Base-by-base conservation (phyloP, 2,329 filamentous ascomycete genomes). In the Bipolaris cookei region DNA sequence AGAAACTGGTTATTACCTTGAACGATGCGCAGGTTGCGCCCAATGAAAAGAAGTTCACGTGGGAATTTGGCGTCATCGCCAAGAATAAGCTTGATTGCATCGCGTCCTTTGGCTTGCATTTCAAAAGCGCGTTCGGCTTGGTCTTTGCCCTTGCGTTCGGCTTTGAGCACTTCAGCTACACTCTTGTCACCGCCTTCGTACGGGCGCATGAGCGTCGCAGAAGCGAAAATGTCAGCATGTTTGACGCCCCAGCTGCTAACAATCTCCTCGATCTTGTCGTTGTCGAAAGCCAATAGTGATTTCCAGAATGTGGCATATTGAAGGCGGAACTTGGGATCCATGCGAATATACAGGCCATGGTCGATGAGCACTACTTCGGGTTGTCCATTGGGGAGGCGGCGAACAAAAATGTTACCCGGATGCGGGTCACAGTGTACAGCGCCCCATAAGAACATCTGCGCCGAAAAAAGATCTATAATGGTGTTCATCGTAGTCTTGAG, bases 391-490 rank as follows among this genome's bases (percentile, higher is more conserved):
- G 92, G 90, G 14, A 91, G 82, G 7, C 95, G 89, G 7, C 95
- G 90, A 71, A 98, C 89, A 79, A 99, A 97, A 75, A 98, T 95
- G 78, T 99, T 99, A 25, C 94, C 94, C 1, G 95, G 95, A 72
- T 99, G 95, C 8, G 95, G 95, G 75, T 99, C 95, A 78, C 94
- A 97, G 80, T 99, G 94, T 0, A 98, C 91, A 41, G 91, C 85
- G 11, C 95, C 95, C 91, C 92, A 98, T 63, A 96, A 89, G 81
- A 97, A 99, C 84, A 98, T 98, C 73, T 98, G 94, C 2, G 92
- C 93, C n/a, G 89, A 91, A 81, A 98, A 99, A 32, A 98, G 84
- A 74, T 97, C 94, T 47, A 97, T 86, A 88, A 98, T 97, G 30
- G 92, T 97, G 5, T 89, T 90, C 95, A 98, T 98, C 57, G 97